Percentiles rank a stretch among this genome's conserved stretches.
These are phyloP conservation scores for Cinnamomum chago DNA, from an alignment of 164 flowering plant species.

Conservation along the genomic window DNA sequence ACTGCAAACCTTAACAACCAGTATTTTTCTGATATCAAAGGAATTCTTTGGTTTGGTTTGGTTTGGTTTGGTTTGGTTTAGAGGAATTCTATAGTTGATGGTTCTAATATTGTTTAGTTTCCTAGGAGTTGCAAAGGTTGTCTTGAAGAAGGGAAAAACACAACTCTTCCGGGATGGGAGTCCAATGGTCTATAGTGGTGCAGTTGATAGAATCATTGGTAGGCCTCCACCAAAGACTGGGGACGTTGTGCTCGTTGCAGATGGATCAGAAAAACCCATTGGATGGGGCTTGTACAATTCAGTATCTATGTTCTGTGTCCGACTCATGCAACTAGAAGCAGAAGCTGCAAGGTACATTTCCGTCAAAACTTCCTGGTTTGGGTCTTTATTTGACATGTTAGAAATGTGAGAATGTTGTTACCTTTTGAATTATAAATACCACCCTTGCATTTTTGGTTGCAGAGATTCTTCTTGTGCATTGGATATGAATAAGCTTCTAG, in stretches of 20 bases:
- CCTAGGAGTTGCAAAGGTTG: constrained; percentile 82
- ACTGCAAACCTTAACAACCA: background rate
- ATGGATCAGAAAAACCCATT: constrained; percentile 84
- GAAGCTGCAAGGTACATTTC: constrained; percentile 56
- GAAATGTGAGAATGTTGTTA: constrained; percentile 1
- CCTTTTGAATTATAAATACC: background rate
- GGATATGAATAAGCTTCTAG: constrained; percentile 73
- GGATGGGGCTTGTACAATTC: constrained; percentile 97
- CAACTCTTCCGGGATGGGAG: constrained; percentile 86
- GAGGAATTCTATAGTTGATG: background rate
- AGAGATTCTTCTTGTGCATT: constrained; percentile 73
- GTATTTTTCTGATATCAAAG: background rate
- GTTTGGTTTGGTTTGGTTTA: too few relatives aligned
- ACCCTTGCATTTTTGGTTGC: constrained; percentile 13
- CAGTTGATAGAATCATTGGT: constrained; percentile 89
- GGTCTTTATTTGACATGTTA: background rate
- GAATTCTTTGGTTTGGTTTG: too few relatives aligned
- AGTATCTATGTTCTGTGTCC: constrained; percentile 88
- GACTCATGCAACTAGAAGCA: constrained; percentile 93
- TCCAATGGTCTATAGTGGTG: constrained; percentile 98
- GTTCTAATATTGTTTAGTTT: constrained; percentile 2
- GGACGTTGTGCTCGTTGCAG: constrained; percentile 83
- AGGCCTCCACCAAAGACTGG: constrained; percentile 90
- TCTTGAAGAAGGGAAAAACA: constrained; percentile 88
- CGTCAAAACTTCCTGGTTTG: background rate